Conservation (phyloP, 768 basidiomycete species). For the Mycena amicta region DNA sequence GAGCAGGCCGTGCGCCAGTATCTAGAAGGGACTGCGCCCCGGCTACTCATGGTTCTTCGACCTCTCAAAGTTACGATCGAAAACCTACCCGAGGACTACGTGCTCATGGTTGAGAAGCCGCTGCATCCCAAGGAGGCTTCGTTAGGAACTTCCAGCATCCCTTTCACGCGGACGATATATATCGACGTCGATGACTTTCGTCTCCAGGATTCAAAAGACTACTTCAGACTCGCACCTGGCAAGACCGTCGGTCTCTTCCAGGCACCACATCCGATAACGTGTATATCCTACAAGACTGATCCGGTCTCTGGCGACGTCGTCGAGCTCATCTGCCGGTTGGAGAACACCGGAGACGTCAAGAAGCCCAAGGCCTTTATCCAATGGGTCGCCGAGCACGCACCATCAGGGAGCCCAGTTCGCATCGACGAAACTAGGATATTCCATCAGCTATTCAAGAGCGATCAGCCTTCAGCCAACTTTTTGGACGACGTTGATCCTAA, state of each 20-base stretch:
- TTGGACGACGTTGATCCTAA: constrained; percentile 80
- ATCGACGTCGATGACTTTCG: constrained; percentile 96
- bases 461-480: constrained; percentile 85
- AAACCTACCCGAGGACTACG: constrained; percentile 86
- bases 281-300: constrained; percentile 85
- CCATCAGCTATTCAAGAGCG: constrained; percentile 91
- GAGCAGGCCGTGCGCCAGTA: constrained; percentile 88
- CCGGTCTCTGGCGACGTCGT: constrained; percentile 68
- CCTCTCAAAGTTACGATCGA: constrained; percentile 92
- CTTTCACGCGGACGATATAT: constrained; percentile 87
- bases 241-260: constrained; percentile 97
- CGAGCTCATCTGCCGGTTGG: constrained; percentile 79
- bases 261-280: constrained; percentile 89
- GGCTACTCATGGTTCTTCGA: constrained; percentile 87
- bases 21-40: constrained; percentile 84
- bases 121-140: constrained; percentile 92
- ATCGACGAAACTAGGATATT: constrained; percentile 93
- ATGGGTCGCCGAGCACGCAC: constrained; percentile 88
- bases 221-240: constrained; percentile 96
- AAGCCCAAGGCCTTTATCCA: constrained; percentile 96
- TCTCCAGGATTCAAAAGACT: constrained; percentile 87
- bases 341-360: constrained; percentile 63
- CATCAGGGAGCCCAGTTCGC: constrained; percentile 78
- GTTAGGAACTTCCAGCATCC: constrained; percentile 79
- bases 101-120: constrained; percentile 83